Evolutionary conservation across 805 yeast species (phyloP).

Genomic region (Yarrowia sp.): DNA sequence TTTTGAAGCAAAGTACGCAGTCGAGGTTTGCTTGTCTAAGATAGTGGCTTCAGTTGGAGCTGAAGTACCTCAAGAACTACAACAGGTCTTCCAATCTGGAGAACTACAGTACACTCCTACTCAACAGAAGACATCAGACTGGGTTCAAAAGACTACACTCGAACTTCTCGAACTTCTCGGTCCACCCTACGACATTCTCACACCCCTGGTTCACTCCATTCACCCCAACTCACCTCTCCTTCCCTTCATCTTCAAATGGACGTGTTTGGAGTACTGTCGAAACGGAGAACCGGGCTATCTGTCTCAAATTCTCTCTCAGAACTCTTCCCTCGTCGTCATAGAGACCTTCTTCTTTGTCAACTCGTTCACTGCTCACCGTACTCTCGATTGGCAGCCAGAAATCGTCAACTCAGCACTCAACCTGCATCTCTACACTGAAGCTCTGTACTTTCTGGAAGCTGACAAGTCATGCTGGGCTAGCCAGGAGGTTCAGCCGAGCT

Average conservation of each 20-base stretch:
- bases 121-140: background rate
- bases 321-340: background rate
- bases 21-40: conserved; percentile 8
- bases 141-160: conserved; percentile 4
- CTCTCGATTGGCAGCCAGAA: conserved; percentile 9
- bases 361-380: background rate
- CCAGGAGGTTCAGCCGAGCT: conserved; percentile 28
- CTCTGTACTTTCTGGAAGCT: conserved; percentile 29
- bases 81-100: background rate
- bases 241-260: conserved; percentile 22
- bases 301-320: background rate
- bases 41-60: background rate
- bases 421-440: conserved; percentile 13
- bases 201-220: too few species aligned
- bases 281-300: background rate
- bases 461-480: conserved; percentile 8
- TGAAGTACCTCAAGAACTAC: background rate
- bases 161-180: background rate
- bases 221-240: background rate
- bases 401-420: conserved; percentile 1
- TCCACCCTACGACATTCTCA: background rate
- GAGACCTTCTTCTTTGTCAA: conserved; percentile 22
- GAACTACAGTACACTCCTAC: background rate
- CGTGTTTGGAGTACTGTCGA: conserved; percentile 7
- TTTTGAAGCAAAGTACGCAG: background rate